Evolutionary conservation across 176 grass and related monocot genomes (phyloP).

Genomic region (Musa acuminata): DNA sequence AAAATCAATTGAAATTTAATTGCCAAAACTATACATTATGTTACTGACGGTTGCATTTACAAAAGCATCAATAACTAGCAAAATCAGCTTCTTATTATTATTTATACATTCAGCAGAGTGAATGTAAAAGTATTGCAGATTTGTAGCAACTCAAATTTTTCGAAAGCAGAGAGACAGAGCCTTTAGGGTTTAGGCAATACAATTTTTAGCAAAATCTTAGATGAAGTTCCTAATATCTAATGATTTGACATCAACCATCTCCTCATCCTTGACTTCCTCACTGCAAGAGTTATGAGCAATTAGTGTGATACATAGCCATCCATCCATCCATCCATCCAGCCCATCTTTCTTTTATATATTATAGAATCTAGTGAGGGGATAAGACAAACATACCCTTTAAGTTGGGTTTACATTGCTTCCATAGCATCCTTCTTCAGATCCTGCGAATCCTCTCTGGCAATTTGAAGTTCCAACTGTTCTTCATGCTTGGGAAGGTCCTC

Average conservation of each 20-base stretch:
- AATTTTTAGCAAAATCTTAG: slow-evolving; percentile 6
- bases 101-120: no score
- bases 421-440: slow-evolving; percentile 67
- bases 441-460: slow-evolving; percentile 54
- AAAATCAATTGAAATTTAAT: no score
- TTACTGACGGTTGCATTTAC: no score
- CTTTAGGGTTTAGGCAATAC: not conserved
- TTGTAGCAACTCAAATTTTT: no score
- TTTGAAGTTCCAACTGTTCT: slow-evolving; percentile 60
- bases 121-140: no score
- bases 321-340: no score
- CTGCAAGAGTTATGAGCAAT: slow-evolving; percentile 17
- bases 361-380: not conserved
- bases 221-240: slow-evolving; percentile 80
- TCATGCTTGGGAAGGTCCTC: slow-evolving; percentile 89
- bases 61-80: no score
- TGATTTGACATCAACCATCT: slow-evolving; percentile 65
- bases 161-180: not conserved
- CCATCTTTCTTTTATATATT: no score
- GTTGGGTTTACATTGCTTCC: slow-evolving; percentile 76
- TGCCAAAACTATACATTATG: no score
- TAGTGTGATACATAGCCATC: not conserved
- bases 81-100: no score
- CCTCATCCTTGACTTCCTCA: slow-evolving; percentile 93
- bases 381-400: slow-evolving; percentile 48